Base-by-base conservation (phyloP, 169 alveolate genomes). In the Plasmodium coatneyi region DNA sequence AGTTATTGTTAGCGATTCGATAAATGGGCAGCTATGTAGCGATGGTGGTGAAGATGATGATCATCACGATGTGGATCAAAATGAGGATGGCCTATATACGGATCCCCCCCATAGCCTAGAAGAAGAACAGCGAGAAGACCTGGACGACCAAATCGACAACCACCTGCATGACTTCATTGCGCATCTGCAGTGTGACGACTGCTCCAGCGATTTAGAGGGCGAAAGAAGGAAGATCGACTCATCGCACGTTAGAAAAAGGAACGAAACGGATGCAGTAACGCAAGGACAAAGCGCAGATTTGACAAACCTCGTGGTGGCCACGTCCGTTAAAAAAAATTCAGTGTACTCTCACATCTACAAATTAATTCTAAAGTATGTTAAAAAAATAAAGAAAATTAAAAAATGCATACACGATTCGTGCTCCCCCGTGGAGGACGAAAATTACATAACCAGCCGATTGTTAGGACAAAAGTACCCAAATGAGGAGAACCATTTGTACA, bases 361-460 rank as follows among this genome's bases (percentile, higher is more conserved):
- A 56, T 56, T 87, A 39, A 87, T 87, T 36, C 49, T 87, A 36
- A 81, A 80, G 56, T 91, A 91, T 91, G 95, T 81, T 66, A 28
- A 91, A 25, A 46, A 91, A 34, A 91, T 91, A 80, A 91, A 80
- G 56, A 91, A 91, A 71, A 72, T 91, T 16, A 80, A 82, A 32
- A 91, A 91, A 71, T 81, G 25, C 39, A 1, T 91, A 30, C 83
- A 86, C 10, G 54, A 86, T 76, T 52, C 25, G 46, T 76, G 54
- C 46, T 41, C 49, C 14, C 39, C 52, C 71, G 46, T 70, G n/a
- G 72, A 72, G 41, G 54, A 49, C 19, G 78, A 82, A 43, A 56
- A 82, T 32, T 71, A 82, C 39, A 28, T 82, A 32, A 52, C 19
- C 60, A n/a, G 41, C 16, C 43, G 78, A 30, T 32, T 72, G 28